Percentiles rank a stretch among this genome's conserved stretches.
phyloP scores from a whole-genome alignment of 2,329 filamentous ascomycete species.

The Trichoderma sp. region DNA sequence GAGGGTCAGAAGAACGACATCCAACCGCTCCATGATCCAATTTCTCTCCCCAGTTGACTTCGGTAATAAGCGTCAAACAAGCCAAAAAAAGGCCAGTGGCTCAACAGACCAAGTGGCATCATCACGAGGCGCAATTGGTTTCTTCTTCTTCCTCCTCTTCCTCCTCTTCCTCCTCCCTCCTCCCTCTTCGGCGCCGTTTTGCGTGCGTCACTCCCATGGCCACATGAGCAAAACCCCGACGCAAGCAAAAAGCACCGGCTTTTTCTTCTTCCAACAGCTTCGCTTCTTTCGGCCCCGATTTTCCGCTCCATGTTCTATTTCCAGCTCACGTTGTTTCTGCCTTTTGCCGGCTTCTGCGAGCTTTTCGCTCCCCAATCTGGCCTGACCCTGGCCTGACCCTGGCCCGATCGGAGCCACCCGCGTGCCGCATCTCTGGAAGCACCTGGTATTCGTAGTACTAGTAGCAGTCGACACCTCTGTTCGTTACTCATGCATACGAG shows the following conservation, averaged over 20 bases:
- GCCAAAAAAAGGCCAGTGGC: not conserved
- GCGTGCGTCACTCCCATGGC: slow-evolving; percentile 10
- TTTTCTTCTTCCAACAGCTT: not conserved
- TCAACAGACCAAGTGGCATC: not conserved
- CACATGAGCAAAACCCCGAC: not conserved
- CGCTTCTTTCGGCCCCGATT: not conserved
- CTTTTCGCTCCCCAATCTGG: not conserved
- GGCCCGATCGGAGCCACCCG: not conserved
- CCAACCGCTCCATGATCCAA: not conserved
- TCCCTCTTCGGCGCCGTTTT: not conserved
- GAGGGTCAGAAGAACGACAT: not conserved
- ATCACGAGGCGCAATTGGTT: slow-evolving; percentile 13
- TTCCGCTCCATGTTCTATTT: not conserved
- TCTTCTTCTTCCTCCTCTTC: not conserved
- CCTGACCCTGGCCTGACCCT: not conserved
- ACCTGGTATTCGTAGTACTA: not conserved
- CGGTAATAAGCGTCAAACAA: not conserved
- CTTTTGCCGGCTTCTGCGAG: not conserved
- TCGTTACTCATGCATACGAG: not conserved
- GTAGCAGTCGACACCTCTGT: too few species aligned
- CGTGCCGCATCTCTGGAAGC: too few species aligned
- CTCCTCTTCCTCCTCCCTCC: not conserved
- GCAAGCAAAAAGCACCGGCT: not conserved
- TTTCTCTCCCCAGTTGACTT: not conserved
- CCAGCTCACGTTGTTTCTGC: not conserved